Percentiles rank a stretch among this genome's conserved stretches.
phyloP scores from a whole-genome alignment of 805 yeast genomes.

The Blastobotrys mokoenaii region DNA sequence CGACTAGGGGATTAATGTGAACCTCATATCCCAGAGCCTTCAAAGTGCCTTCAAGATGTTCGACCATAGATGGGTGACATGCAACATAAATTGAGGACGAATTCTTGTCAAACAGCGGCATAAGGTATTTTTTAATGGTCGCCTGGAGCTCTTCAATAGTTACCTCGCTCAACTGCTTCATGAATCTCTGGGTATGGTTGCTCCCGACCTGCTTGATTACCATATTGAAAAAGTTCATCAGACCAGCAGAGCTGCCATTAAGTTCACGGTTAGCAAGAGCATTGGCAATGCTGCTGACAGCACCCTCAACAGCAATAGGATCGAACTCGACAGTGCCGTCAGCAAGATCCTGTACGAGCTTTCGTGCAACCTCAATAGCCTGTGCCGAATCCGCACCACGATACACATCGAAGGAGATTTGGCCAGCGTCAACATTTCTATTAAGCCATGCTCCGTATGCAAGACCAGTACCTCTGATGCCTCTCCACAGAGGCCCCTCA shows the following conservation, averaged over 20 bases:
- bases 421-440: slow-evolving; percentile 57
- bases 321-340: slow-evolving; percentile 50
- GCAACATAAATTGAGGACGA: slow-evolving; percentile 58
- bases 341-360: slow-evolving; percentile 54
- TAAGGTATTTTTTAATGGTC: slow-evolving; percentile 49
- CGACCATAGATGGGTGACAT: slow-evolving; percentile 60
- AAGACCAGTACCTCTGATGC: slow-evolving; percentile 87
- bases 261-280: slow-evolving; percentile 59
- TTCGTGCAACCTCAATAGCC: slow-evolving; percentile 48
- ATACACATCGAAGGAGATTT: slow-evolving; percentile 56
- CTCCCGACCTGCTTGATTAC: slow-evolving; percentile 66
- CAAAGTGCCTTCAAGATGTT: slow-evolving; percentile 40
- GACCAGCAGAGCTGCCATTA: slow-evolving; percentile 58
- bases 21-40: slow-evolving; percentile 51
- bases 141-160: slow-evolving; percentile 41
- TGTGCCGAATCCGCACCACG: slow-evolving; percentile 77
- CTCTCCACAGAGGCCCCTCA: slow-evolving; percentile 97
- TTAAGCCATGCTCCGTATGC: slow-evolving; percentile 79
- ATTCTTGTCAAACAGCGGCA: slow-evolving; percentile 51
- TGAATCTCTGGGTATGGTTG: slow-evolving; percentile 44
- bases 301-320: slow-evolving; percentile 52
- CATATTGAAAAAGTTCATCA: slow-evolving; percentile 55
- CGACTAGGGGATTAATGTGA: slow-evolving; percentile 44
- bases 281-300: slow-evolving; percentile 69
- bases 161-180: slow-evolving; percentile 42